Conservation (phyloP, 2,329 filamentous ascomycete genomes). For the Colletotrichum truncatum region DNA sequence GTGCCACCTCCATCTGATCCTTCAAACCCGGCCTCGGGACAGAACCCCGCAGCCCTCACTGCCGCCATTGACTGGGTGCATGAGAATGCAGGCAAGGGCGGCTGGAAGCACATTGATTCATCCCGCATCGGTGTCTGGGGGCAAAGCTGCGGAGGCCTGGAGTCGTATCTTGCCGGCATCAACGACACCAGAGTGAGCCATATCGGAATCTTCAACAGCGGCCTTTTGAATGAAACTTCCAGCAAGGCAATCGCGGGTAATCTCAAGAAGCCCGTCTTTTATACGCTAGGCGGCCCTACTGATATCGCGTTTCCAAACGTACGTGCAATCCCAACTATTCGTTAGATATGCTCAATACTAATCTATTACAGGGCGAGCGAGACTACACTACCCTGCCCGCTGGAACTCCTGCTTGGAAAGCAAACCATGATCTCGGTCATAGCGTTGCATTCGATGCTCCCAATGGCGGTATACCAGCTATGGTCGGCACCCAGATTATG, state of each 20-base stretch:
- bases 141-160: constrained; percentile 17
- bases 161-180: constrained; percentile 5
- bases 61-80: constrained; percentile 17
- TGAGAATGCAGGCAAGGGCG: constrained; percentile 7
- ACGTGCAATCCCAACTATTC: not conserved
- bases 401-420: constrained; percentile 15
- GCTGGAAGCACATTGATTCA: constrained; percentile 13
- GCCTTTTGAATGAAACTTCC: not conserved
- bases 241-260: not conserved
- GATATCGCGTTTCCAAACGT: constrained; percentile 7
- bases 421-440: constrained; percentile 8
- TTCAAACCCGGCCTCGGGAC: not conserved
- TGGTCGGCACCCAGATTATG: not conserved
- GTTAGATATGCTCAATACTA: not conserved
- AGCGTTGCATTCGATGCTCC: constrained; percentile 9
- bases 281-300: not conserved
- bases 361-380: not conserved
- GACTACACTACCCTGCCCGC: constrained; percentile 3
- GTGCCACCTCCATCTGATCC: not conserved
- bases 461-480: constrained; percentile 1
- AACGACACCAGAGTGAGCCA: constrained; percentile 3
- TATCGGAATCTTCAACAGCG: constrained; percentile 22
- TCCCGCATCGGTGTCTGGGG: constrained; percentile 22
- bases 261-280: constrained; percentile 13
- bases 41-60: constrained; percentile 9